Conservation (phyloP, 1,139 yeast species). For the Pneumocystis canis region DNA sequence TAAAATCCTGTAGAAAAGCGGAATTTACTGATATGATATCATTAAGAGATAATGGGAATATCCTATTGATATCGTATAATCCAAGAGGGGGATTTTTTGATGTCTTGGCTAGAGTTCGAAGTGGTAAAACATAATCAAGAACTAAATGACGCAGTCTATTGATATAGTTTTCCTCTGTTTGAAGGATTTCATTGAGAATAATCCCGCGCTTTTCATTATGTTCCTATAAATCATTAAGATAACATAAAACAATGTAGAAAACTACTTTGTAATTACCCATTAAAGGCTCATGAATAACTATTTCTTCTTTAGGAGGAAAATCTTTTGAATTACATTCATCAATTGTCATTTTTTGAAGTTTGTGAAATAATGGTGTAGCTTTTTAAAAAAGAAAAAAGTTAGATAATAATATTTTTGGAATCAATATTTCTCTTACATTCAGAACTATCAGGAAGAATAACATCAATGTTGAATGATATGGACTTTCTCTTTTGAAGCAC, state of each 20-base stretch:
- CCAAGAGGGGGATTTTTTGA: slow-evolving; percentile 6
- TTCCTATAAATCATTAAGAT: not conserved
- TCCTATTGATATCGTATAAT: slow-evolving; percentile 6
- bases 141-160: slow-evolving; percentile 6
- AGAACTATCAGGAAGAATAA: not conserved
- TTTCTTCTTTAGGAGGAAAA: not conserved
- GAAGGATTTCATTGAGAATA: slow-evolving; percentile 7
- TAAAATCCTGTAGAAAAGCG: slow-evolving; percentile 5
- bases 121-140: slow-evolving; percentile 9
- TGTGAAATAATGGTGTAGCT: not conserved
- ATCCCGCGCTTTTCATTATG: slow-evolving; percentile 6
- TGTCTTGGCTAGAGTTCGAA: slow-evolving; percentile 5
- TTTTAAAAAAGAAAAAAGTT: not conserved
- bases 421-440: not conserved
- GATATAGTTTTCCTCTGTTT: slow-evolving; percentile 9
- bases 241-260: not conserved
- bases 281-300: not conserved
- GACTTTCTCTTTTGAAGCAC: not conserved
- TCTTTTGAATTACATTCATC: not conserved
- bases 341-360: not conserved
- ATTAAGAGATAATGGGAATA: slow-evolving; percentile 9
- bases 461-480: not conserved
- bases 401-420: not conserved
- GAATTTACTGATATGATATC: slow-evolving; percentile 10
- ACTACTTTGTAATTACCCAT: not conserved